Evolutionary conservation across 176 grass and related monocot genomes (phyloP), one percentile per base, ranked within the genome.

Genomic region (Secale cereale): DNA sequence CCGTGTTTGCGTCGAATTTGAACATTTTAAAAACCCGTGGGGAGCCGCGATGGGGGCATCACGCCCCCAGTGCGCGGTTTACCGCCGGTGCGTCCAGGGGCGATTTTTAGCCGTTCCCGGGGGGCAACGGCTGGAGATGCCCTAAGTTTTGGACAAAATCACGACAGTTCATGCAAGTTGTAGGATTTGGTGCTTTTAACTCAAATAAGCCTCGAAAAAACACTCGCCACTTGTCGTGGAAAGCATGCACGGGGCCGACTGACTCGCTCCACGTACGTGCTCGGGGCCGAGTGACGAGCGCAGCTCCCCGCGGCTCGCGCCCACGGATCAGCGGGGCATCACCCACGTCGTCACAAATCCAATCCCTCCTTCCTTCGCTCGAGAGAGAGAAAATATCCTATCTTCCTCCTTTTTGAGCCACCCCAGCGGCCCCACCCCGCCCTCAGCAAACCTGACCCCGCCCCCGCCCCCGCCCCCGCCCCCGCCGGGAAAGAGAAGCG

Each of bases 221-320:
- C 5, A 52, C 5, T 19, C 7, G 54, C 54, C 54, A 57, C 54
- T 57, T 57, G 54, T 57, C 54, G 7, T 22, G 54, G 54, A 57
- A 57, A 68, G 8, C 65, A 35, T 75, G 70, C 54, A 13, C 11
- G 25, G 25, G 30, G 2, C 73, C 83, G 80, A 23, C 17, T 4
- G 81, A 84, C 86, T 31, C 64, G 81, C 63, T 86, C 84, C 46
- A 41, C 39, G 59, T 43, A 57, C 20, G 7, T 56, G 52, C 36
- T 30, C 36, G n/a, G 60, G 64, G 59, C 31, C 59, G 45, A 78
- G 32, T 8, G 13, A 78, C 8, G 13, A 71, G 36, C 35, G 36
- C 37, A 72, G 70, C 59, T 56, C 64, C 59, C 3, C 50, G 54
- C 70, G 77, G n/a, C 43, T 32, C 15, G 14, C 70, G 80, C 82